These are phyloP conservation scores for Jaltomata sinuosa DNA, from an alignment of 257 asterid genomes.

Conservation along the genomic window DNA sequence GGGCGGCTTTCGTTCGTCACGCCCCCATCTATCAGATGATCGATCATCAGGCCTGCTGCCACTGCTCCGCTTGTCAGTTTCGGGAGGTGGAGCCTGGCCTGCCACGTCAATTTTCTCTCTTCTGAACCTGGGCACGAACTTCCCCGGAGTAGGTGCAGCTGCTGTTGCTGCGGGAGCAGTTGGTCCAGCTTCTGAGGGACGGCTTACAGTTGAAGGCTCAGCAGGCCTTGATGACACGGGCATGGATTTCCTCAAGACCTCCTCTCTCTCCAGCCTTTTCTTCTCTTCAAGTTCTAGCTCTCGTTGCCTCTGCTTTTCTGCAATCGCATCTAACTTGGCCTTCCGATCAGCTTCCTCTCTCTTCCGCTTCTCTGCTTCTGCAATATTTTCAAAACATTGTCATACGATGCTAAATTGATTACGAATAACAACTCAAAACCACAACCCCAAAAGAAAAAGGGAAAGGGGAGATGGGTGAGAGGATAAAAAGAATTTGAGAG, in stretches of 20 bases:
- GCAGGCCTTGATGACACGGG: conserved; percentile 16
- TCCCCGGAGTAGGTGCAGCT: conserved; percentile 27
- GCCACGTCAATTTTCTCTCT: conserved; percentile 18
- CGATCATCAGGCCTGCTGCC: conserved; percentile 27
- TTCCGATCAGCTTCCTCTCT: conserved; percentile 63
- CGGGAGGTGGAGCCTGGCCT: conserved; percentile 31
- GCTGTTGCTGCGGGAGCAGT: conserved; percentile 21
- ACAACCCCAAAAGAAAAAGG: neutral
- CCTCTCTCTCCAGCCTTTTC: conserved; percentile 37
- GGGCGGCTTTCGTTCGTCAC: conserved; percentile 36
- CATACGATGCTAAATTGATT: neutral
- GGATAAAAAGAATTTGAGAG: neutral
- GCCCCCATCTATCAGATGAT: conserved; percentile 25
- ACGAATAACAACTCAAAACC: neutral
- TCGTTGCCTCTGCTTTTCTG: conserved; percentile 66
- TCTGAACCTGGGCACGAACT: conserved; percentile 42
- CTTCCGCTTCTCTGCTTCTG: conserved; percentile 58
- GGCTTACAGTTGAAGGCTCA: conserved; percentile 9
- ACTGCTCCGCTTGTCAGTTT: conserved; percentile 40
- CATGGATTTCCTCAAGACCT: conserved; percentile 22
- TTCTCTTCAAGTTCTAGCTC: conserved; percentile 68
- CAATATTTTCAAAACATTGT: neutral
- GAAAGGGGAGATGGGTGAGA: neutral
- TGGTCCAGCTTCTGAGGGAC: conserved; percentile 24
- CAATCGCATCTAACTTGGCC: conserved; percentile 67